phyloP scores from a whole-genome alignment of 2,329 filamentous ascomycete species.

The Fusarium pseudoanthophilum region DNA sequence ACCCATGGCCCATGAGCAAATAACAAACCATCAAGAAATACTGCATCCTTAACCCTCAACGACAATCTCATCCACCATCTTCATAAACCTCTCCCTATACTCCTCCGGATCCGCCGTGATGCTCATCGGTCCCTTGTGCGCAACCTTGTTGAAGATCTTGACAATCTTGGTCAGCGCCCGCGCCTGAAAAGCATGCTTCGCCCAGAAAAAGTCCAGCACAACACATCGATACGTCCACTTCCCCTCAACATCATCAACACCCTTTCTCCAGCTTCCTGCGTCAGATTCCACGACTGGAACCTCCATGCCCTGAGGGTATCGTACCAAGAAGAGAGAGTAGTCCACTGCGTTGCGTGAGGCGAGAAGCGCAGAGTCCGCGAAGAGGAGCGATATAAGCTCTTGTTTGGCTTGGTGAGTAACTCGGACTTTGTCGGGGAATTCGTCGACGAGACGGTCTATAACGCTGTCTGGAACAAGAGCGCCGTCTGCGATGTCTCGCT shows the following conservation, averaged over 20 bases:
- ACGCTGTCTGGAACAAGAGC: conserved; percentile 71
- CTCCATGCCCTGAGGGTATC: conserved; percentile 47
- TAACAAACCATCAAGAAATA: neutral
- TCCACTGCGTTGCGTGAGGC: conserved; percentile 74
- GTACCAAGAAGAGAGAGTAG: conserved; percentile 78
- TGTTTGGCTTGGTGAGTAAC: conserved; percentile 66
- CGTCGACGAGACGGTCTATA: conserved; percentile 72
- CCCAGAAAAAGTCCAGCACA: conserved; percentile 82
- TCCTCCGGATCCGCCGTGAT: conserved; percentile 77
- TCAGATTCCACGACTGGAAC: conserved; percentile 23
- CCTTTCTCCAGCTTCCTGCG: conserved; percentile 65
- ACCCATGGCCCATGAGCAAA: neutral
- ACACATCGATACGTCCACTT: conserved; percentile 75
- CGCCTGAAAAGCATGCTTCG: conserved; percentile 75
- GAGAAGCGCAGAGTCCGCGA: conserved; percentile 72
- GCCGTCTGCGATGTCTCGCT: conserved; percentile 75
- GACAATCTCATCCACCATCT: conserved; percentile 59
- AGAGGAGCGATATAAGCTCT: conserved; percentile 64
- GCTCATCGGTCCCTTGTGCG: conserved; percentile 75
- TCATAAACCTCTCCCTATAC: conserved; percentile 67
- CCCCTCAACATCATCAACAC: conserved; percentile 69
- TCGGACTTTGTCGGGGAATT: conserved; percentile 73
- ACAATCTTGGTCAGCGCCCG: conserved; percentile 74
- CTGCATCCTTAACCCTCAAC: conserved; percentile 46
- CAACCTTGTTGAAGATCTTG: conserved; percentile 70